These are phyloP conservation scores for Scutellaria minor DNA, from an alignment of 257 asterid genomes.

Conservation along the genomic window DNA sequence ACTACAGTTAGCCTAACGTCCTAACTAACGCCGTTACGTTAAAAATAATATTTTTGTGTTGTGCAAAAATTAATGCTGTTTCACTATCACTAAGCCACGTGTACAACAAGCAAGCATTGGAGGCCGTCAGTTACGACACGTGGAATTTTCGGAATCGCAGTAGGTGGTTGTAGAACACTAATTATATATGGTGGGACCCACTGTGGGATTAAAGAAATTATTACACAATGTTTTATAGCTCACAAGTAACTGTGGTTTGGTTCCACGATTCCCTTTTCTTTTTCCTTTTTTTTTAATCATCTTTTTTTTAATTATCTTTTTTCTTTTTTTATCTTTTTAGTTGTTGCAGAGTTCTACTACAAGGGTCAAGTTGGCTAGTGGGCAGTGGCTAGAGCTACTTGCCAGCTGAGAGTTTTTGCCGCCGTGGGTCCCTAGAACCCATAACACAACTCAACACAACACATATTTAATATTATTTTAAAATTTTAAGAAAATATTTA, in stretches of 20 bases:
- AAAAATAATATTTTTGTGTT: neutral
- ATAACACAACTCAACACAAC: no score
- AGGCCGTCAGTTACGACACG: neutral
- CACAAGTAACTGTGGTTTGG: conserved; percentile 24
- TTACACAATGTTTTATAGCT: neutral
- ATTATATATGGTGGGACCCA: conserved; percentile 29
- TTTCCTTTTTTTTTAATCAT: no score
- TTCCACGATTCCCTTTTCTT: neutral
- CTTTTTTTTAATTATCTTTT: no score
- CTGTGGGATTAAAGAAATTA: neutral
- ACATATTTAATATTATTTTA: no score
- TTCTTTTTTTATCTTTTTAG: neutral
- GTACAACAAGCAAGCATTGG: neutral
- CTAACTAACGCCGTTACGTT: conserved; percentile 19
- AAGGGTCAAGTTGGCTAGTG: neutral
- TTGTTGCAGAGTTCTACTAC: neutral
- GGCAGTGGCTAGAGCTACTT: neutral
- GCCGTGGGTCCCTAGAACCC: no score
- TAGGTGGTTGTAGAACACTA: conserved; percentile 1
- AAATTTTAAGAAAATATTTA: no score
- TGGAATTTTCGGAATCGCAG: conserved; percentile 23
- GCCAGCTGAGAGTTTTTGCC: conserved; percentile 21
- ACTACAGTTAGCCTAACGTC: conserved; percentile 23
- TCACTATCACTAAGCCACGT: conserved; percentile 26
- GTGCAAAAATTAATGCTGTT: neutral